Conservation (phyloP, 257 asterid genomes). For the Scutellaria barbata region DNA sequence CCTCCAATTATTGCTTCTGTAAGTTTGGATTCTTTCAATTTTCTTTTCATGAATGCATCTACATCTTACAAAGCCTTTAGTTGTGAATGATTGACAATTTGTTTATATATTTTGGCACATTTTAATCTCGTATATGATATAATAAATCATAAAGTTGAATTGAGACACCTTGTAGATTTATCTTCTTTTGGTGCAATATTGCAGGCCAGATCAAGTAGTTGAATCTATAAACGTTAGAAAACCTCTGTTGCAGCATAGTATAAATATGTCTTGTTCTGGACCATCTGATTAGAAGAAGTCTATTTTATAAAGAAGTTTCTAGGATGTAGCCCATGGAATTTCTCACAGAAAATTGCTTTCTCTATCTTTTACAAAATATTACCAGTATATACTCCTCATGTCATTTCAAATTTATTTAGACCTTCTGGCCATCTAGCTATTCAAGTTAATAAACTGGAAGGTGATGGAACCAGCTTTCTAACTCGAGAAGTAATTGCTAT, state of each 20-base stretch:
- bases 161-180: neutral
- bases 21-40: conserved; percentile 46
- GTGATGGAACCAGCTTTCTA: conserved; percentile 12
- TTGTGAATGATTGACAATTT: neutral
- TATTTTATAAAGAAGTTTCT: neutral
- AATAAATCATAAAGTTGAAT: conserved; percentile 10
- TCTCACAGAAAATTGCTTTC: conserved; percentile 16
- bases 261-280: neutral
- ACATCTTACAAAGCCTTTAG: conserved; percentile 14
- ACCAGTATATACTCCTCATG: neutral
- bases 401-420: conserved; percentile 5
- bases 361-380: neutral
- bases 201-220: conserved; percentile 12
- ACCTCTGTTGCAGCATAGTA: neutral
- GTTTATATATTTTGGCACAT: neutral
- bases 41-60: neutral
- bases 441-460: conserved; percentile 8
- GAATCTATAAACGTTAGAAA: neutral
- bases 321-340: neutral
- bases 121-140: neutral
- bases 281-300: neutral
- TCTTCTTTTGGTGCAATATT: conserved; percentile 10
- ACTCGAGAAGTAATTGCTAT: neutral
- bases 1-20: conserved; percentile 99
- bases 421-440: neutral